Base-by-base conservation (phyloP, 1,284 basidiomycete species). In the Porodaedalea pini region DNA sequence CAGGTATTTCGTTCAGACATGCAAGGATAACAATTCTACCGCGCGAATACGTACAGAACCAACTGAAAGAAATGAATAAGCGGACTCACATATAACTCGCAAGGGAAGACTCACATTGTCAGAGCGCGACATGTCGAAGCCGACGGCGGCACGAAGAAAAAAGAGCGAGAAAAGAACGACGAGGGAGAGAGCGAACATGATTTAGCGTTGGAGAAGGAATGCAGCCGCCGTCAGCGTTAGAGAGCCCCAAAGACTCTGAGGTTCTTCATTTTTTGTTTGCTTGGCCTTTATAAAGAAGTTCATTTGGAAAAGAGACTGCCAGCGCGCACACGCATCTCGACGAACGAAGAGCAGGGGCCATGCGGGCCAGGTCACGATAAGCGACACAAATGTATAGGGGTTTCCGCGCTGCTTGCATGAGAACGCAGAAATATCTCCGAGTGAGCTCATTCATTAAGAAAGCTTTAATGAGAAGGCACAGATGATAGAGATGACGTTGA, bases 101-200 rank as follows among this genome's bases (percentile, higher is more conserved):
- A 51, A 39, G 39, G 11, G 23, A n/a, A 39, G 2, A 63, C 67
- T 34, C 57, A 70, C 68, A 39, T 70, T 70, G 51, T 70, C 68
- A 27, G 62, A 62, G n/a, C 64, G 45, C 25, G 64, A 61, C 41
- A 54, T 63, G 48, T 68, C 67, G 51, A 66, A 70, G 19, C 62
- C 66, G 8, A 53, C 23, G 17, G 47, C 61, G 21, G 19, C 29
- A 37, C 17, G 29, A 29, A 55, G 21, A 39, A 55, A 47, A 40
- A 48, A 49, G 13, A 55, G 45, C 7, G 19, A 13, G 21, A 29
- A 53, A 32, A 54, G 44, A 40, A 31, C 51, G 44, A 36, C 13
- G 19, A 49, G 25, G 6, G 6, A 39, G 23, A 29, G 50, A 10
- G 56, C 10, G 17, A 53, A 31, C 45, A 58, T 52, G 21, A 10